A percentile compares a stretch with the other conserved stretches of the same genome.
Evolutionary conservation across 345 rosid genomes (phyloP).

Genomic region (Capsella bursapastoris): DNA sequence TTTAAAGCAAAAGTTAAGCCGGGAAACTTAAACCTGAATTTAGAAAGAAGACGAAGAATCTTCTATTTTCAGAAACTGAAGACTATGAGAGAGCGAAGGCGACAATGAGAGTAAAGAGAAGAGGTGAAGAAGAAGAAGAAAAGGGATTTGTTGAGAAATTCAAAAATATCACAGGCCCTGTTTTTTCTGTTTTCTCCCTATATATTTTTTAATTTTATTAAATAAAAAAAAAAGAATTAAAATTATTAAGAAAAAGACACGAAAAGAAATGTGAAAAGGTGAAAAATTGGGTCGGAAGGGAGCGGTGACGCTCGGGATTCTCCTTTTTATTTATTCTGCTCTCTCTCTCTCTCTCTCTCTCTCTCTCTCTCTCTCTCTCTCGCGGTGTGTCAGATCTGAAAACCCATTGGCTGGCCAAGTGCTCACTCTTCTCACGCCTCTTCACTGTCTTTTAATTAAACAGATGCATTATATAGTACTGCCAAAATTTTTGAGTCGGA

Average conservation of each 20-base stretch:
- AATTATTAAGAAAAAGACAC: not conserved
- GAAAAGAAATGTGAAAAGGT: constrained; percentile 45
- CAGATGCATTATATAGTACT: too few relatives aligned
- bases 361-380: not conserved
- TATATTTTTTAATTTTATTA: too few relatives aligned
- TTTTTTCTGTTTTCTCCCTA: too few relatives aligned
- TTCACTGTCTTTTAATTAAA: constrained; percentile 15
- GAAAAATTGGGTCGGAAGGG: constrained; percentile 31
- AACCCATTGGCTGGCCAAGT: not conserved
- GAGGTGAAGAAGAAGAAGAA: constrained; percentile 4
- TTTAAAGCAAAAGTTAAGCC: not conserved
- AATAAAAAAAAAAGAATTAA: not conserved
- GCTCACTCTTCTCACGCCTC: constrained; percentile 15
- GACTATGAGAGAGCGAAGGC: not conserved
- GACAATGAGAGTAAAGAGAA: too few relatives aligned
- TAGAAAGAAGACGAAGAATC: constrained; percentile 21
- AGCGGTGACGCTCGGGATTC: constrained; percentile 48
- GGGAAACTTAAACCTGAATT: not conserved
- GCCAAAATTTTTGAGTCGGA: too few relatives aligned
- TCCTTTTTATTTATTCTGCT: constrained; percentile 10
- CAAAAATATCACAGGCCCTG: constrained; percentile 21
- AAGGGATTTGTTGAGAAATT: constrained; percentile 28
- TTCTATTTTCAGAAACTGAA: not conserved
- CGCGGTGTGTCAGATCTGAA: constrained; percentile 25
- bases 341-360: not conserved